Conservation (phyloP, 768 basidiomycete genomes). For the Suillus cothurnatus region DNA sequence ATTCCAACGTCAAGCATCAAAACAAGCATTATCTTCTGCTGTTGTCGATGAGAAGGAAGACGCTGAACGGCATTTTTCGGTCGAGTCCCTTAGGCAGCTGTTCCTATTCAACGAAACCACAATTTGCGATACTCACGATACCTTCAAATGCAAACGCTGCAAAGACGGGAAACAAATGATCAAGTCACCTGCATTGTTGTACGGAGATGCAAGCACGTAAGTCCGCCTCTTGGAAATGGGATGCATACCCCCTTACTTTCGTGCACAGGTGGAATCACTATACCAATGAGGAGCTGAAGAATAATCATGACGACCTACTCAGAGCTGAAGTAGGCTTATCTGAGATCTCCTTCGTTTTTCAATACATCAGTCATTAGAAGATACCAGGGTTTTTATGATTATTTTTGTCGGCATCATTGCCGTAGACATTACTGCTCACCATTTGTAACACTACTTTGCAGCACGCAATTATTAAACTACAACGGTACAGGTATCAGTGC, state of each 20-base stretch:
- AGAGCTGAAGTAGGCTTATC: conserved; percentile 83
- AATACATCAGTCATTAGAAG: conserved; percentile 85
- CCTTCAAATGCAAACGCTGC: conserved; percentile 95
- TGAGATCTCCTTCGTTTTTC: conserved; percentile 94
- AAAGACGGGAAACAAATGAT: conserved; percentile 80
- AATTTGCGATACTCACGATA: conserved; percentile 93
- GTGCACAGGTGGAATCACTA: conserved; percentile 92
- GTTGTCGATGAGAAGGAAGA: conserved; percentile 98
- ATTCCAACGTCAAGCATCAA: conserved; percentile 95
- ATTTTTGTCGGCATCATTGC: neutral
- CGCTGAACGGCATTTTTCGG: conserved; percentile 91
- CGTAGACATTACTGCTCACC: neutral
- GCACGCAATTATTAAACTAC: neutral
- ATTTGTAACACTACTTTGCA: neutral
- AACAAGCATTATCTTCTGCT: conserved; percentile 96
- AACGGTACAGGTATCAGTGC: neutral
- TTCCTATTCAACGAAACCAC: conserved; percentile 91
- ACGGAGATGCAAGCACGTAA: conserved; percentile 97
- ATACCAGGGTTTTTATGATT: neutral
- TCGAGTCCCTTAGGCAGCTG: conserved; percentile 85
- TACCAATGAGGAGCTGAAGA: conserved; percentile 82
- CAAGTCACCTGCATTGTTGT: conserved; percentile 85
- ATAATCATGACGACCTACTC: conserved; percentile 94
- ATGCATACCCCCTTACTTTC: conserved; percentile 7
- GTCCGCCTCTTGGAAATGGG: conserved; percentile 35